phyloP scores from a whole-genome alignment of 2,329 filamentous ascomycete genomes.

The Spiromastix sp. region DNA sequence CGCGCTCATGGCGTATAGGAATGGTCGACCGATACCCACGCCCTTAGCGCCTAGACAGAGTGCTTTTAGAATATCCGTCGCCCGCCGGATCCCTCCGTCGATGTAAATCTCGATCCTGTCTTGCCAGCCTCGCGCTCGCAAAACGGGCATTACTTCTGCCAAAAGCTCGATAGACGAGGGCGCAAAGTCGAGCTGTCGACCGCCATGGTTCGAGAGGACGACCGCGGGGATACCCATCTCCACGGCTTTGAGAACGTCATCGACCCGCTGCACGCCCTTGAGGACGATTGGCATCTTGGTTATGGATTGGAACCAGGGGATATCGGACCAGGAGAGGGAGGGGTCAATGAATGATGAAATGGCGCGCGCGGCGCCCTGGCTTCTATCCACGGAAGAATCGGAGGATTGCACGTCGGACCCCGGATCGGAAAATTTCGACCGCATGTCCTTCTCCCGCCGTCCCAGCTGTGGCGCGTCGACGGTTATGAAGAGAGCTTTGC shows the following conservation, averaged over 20 bases:
- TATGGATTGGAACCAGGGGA: conserved; percentile 82
- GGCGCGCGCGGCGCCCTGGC: conserved; percentile 84
- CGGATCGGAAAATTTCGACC: conserved; percentile 74
- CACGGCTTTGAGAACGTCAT: conserved; percentile 83
- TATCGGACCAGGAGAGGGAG: conserved; percentile 82
- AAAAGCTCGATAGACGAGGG: conserved; percentile 83
- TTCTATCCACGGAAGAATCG: conserved; percentile 58
- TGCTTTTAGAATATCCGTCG: conserved; percentile 91
- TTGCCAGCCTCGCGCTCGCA: conserved; percentile 62
- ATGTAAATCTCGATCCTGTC: conserved; percentile 77
- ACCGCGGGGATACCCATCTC: conserved; percentile 77
- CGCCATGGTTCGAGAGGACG: conserved; percentile 92
- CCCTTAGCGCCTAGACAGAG: conserved; percentile 84
- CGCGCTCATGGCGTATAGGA: conserved; percentile 90
- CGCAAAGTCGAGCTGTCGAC: conserved; percentile 85
- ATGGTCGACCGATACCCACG: conserved; percentile 88
- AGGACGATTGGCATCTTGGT: conserved; percentile 92
- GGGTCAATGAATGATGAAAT: conserved; percentile 98
- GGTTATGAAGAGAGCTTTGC: conserved; percentile 94
- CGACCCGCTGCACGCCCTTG: conserved; percentile 92
- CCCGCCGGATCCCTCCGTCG: conserved; percentile 81
- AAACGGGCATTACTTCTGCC: conserved; percentile 83
- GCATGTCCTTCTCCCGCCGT: conserved; percentile 95
- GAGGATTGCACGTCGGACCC: conserved; percentile 70
- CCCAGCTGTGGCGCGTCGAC: conserved; percentile 95